phyloP scores from a whole-genome alignment of 1,139 yeast genomes.

The Diutina neorugosa region DNA sequence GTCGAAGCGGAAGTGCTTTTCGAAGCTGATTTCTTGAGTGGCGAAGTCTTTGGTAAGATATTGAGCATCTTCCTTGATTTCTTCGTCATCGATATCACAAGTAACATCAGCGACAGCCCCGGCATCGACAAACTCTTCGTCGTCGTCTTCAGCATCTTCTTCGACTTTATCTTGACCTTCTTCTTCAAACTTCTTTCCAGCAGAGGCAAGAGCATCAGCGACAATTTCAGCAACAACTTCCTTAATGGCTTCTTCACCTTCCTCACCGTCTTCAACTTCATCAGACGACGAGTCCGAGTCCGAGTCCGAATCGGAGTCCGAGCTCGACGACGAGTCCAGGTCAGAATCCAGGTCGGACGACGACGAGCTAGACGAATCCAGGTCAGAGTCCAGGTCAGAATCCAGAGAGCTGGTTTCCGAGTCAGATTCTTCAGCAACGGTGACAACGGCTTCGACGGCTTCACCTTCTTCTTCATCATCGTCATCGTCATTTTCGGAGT shows the following conservation, averaged over 20 bases:
- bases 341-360: conserved; percentile 9
- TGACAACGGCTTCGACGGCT: conserved; percentile 8
- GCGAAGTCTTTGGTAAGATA: conserved; percentile 26
- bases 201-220: neutral
- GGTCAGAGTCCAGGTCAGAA: conserved; percentile 9
- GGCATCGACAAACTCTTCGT: neutral
- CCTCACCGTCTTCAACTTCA: neutral
- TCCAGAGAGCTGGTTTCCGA: conserved; percentile 8
- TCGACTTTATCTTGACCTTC: neutral
- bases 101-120: neutral
- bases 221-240: neutral
- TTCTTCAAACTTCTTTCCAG: neutral
- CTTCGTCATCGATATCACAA: conserved; percentile 18
- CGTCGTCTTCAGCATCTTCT: neutral
- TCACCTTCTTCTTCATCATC: conserved; percentile 11
- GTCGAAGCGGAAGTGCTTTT: conserved; percentile 34
- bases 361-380: conserved; percentile 9
- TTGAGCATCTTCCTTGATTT: conserved; percentile 30
- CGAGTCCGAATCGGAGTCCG: neutral
- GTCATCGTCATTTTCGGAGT: conserved; percentile 10
- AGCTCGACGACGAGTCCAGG: conserved; percentile 6
- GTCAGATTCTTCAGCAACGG: conserved; percentile 8
- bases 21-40: conserved; percentile 31
- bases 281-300: neutral
- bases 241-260: neutral